Base-by-base conservation (phyloP, 306 rosid species). In the Phaseolus lunatus region DNA sequence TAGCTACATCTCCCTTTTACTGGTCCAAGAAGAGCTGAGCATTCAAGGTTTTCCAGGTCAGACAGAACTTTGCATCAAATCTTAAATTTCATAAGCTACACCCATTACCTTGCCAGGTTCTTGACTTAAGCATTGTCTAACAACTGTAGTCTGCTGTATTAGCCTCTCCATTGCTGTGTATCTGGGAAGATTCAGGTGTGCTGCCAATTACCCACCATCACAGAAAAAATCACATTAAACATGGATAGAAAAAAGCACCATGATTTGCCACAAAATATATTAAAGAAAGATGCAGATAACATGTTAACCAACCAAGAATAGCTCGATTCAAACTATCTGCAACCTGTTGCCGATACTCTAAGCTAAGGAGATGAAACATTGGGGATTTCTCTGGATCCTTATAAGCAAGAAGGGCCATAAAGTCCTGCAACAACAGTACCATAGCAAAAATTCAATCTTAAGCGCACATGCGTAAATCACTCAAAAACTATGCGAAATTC, bases 341-440 rank as follows among this genome's bases (percentile, higher is more conserved):
- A 78, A 93, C 91, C 72, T 86, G 80, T 78, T 91, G 92, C 68
- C 96, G 85, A 52, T 88, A 65, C n/a, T 89, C 97, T 71, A 78
- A 56, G 86, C 97, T 84, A 76, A 95, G 97, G 80, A 90, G 83
- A 89, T 86, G 88, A 89, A 95, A 89, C 97, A 88, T 82, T 35
- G 99, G 99, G 70, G 97, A 85, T 65, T 88, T 91, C 67, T 95
- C 97, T n/a, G 92, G 97, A 48, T 95, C 99, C 75, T 90, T 86
- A 59, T 89, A 95, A 37, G 99, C 97, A 79, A 95, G 93, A 84
- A 95, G 89, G 57, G 97, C 91, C 86, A 92, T 87, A 65, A 88
- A 87, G 79, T 92, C 96, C 97, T 95, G 84, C 74, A 82, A 41
- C 23, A 77, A 48, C 27, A 52, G 52, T 75, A 81, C 41, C 31